Evolutionary conservation across 1,284 basidiomycete species (phyloP), one percentile per base, ranked within the genome.

Genomic region (Cryptococcus neoformans): DNA sequence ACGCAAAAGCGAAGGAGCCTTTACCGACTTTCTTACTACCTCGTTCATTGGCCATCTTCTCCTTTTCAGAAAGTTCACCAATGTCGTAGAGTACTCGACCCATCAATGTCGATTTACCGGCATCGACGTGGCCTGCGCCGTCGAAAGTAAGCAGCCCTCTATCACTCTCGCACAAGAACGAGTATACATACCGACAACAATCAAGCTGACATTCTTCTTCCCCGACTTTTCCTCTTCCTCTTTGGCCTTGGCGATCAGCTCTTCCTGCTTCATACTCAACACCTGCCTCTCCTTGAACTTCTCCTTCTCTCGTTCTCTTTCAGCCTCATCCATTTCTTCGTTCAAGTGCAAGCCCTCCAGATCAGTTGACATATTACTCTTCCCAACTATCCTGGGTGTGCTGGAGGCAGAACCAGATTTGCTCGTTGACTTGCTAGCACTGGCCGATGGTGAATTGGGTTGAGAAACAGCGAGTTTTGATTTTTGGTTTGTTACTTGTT

Each of bases 91-190:
- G 75, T 60, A 99, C 74, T 53, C 94, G 82, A 0, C 95, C 95
- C 92, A 98, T 98, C 46, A 99, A 77, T 0, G 95, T 99, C 9
- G 94, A 97, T 77, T 99, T 99, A 50, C 95, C 95, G 12, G 96
- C 95, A 77, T 99, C 95, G 59, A 99, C 95, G 70, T 99, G 95
- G 28, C 95, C 94, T 92, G 66, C 10, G 5, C 36, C 47, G 9
- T n/a, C 14, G 44, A 2, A 10, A n/a, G 1, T 44, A 10, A 46
- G 36, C 16, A 41, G 46, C 17, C 28, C 28, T 28, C 28, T 28
- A 14, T 21, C 14, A 38, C 17, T 34, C 44, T 21, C 38, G 44
- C 12, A 14, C 16, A 34, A 34, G 3, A 44, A 16, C 39, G 8
- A 57, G 21, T 16, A 34, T 5, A 79, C 84, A 65, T 73, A 94